Percentiles rank a stretch among this genome's conserved stretches.
Conservation (phyloP, 2,329 filamentous ascomycete genomes). For the Apiospora pterosperma region DNA sequence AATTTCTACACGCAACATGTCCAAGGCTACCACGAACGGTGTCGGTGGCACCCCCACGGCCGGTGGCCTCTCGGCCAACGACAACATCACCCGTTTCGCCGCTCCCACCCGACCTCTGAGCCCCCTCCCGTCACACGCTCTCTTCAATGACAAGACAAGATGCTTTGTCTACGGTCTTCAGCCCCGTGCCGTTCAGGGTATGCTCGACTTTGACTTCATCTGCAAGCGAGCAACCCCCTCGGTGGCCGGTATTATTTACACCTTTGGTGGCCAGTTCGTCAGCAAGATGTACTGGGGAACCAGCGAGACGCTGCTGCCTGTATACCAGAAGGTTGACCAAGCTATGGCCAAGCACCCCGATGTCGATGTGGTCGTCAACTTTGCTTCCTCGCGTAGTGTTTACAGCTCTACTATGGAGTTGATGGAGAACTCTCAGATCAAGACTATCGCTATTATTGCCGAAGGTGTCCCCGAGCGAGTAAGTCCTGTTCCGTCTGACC, state of each 20-base stretch:
- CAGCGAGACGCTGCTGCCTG: slow-evolving; percentile 95
- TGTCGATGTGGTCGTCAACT: slow-evolving; percentile 98
- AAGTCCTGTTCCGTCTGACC: slow-evolving; percentile 41
- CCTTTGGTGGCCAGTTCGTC: slow-evolving; percentile 99
- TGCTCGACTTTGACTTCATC: slow-evolving; percentile 99
- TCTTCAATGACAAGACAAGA: slow-evolving; percentile 99
- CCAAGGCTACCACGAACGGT: slow-evolving; percentile 46
- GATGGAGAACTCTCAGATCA: slow-evolving; percentile 95
- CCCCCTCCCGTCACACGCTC: slow-evolving; percentile 81
- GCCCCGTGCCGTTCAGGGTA: slow-evolving; percentile 85
- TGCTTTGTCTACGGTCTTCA: slow-evolving; percentile 99
- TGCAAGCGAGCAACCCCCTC: slow-evolving; percentile 98
- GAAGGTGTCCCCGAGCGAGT: slow-evolving; percentile 98
- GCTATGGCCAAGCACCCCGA: slow-evolving; percentile 95
- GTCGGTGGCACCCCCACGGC: slow-evolving; percentile 41
- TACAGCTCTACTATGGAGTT: slow-evolving; percentile 98
- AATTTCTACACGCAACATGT: slow-evolving; percentile 43
- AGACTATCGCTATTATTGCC: slow-evolving; percentile 98
- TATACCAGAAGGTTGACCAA: slow-evolving; percentile 93
- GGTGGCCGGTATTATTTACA: slow-evolving; percentile 99
- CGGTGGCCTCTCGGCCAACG: slow-evolving; percentile 73
- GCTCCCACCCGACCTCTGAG: slow-evolving; percentile 90
- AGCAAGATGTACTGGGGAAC: slow-evolving; percentile 99
- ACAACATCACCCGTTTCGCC: slow-evolving; percentile 96
- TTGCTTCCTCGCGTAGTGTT: slow-evolving; percentile 96